phyloP scores from a whole-genome alignment of 495 filamentous ascomycete species.

The Astrothelium subdiscretum region DNA sequence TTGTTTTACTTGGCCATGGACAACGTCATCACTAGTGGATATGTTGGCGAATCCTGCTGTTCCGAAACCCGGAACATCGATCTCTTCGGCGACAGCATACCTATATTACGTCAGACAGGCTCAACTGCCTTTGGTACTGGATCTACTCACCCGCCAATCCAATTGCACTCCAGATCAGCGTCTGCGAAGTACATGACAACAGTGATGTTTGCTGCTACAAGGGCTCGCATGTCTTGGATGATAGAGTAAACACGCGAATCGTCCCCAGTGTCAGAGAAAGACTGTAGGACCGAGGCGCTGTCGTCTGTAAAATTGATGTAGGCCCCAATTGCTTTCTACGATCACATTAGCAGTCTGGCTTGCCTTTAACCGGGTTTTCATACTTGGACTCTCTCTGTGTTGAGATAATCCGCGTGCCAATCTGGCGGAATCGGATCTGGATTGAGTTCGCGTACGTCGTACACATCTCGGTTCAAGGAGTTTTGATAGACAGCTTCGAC shows the following conservation, averaged over 20 bases:
- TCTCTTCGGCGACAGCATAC: slow-evolving; percentile 30
- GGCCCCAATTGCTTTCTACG: slow-evolving; percentile 46
- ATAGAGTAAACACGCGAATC: slow-evolving; percentile 42
- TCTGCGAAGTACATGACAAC: slow-evolving; percentile 49
- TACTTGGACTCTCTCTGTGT: neutral
- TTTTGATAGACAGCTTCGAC: slow-evolving; percentile 43
- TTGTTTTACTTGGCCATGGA: slow-evolving; percentile 56
- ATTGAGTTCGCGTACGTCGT: slow-evolving; percentile 45
- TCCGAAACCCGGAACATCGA: slow-evolving; percentile 36
- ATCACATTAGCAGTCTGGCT: neutral
- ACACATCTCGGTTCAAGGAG: slow-evolving; percentile 44
- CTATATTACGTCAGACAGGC: neutral
- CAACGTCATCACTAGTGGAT: slow-evolving; percentile 40
- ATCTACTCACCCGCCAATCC: slow-evolving; percentile 40
- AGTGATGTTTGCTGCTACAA: slow-evolving; percentile 39
- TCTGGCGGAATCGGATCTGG: slow-evolving; percentile 34
- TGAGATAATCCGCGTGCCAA: neutral
- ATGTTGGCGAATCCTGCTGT: slow-evolving; percentile 44
- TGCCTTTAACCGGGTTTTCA: neutral
- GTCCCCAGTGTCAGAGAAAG: slow-evolving; percentile 47
- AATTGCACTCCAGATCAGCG: slow-evolving; percentile 52
- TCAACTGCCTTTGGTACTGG: neutral
- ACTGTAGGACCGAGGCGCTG: slow-evolving; percentile 34
- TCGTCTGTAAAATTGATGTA: slow-evolving; percentile 43
- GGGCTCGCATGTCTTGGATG: slow-evolving; percentile 35